phyloP scores from a whole-genome alignment of 257 asterid species.

The Solanum arcanum region DNA sequence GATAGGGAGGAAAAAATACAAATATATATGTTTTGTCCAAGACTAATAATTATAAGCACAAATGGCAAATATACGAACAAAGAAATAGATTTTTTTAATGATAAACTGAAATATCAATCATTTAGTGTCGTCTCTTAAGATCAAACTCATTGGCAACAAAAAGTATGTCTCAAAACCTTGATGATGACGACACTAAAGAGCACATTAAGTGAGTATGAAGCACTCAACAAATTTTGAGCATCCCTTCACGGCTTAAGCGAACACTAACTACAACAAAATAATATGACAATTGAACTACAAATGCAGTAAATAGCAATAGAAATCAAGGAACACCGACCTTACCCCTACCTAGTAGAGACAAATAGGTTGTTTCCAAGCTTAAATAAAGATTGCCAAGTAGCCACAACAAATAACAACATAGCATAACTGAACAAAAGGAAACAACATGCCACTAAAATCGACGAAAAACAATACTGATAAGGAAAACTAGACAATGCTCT shows the following conservation, averaged over 20 bases:
- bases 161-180: background rate
- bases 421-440: background rate
- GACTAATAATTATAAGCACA: background rate
- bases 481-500: background rate
- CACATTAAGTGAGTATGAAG: background rate
- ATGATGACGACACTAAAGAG: background rate
- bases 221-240: background rate
- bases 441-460: background rate
- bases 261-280: background rate
- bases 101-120: background rate
- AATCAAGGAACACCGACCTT: background rate
- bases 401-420: background rate
- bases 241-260: background rate
- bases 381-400: background rate
- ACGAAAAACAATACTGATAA: no score
- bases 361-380: background rate
- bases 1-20: background rate
- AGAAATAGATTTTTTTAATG: background rate
- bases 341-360: background rate
- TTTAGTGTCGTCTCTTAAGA: background rate
- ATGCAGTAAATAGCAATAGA: background rate
- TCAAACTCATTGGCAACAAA: background rate
- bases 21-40: background rate
- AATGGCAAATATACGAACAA: background rate
- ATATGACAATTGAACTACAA: background rate